phyloP scores from a whole-genome alignment of 148 eudicot species.

The Amaranthus hypochondriacus region DNA sequence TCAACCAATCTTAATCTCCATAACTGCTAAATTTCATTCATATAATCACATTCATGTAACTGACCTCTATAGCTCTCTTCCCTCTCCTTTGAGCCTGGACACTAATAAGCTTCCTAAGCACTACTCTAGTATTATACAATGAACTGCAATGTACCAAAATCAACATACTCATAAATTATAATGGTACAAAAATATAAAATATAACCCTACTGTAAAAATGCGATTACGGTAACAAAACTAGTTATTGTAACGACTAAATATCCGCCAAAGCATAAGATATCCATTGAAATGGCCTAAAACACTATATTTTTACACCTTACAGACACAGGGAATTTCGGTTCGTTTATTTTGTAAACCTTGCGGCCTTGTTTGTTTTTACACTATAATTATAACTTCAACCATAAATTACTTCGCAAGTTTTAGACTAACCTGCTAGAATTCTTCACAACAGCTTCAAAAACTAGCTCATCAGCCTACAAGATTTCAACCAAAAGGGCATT shows the following conservation, averaged over 20 bases:
- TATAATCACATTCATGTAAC: slow-evolving; percentile 9
- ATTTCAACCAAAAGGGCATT: neutral
- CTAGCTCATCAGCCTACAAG: slow-evolving; percentile 81
- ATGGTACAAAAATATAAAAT: neutral
- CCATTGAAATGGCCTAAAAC: too few species aligned
- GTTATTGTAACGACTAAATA: too few species aligned
- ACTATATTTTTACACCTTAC: too few species aligned
- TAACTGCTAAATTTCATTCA: neutral
- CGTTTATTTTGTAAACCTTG: too few species aligned
- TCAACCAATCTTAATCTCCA: slow-evolving; percentile 1
- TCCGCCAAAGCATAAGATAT: too few species aligned
- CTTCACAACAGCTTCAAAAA: slow-evolving; percentile 83
- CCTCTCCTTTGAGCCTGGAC: slow-evolving; percentile 92
- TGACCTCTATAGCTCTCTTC: slow-evolving; percentile 90
- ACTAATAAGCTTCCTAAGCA: slow-evolving; percentile 80
- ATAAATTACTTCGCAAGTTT: neutral
- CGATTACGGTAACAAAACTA: too few species aligned
- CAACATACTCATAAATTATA: slow-evolving; percentile 6
- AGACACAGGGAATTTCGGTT: too few species aligned
- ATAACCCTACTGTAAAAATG: neutral
- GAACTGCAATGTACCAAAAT: slow-evolving; percentile 48
- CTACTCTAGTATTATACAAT: slow-evolving; percentile 66
- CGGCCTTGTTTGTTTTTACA: too few species aligned
- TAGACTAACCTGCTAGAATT: slow-evolving; percentile 61
- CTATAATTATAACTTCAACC: too few species aligned